Evolutionary conservation across 2,329 filamentous ascomycete species (phyloP), one percentile per base, ranked within the genome.

Genomic region (Niveomyces coronatus): DNA sequence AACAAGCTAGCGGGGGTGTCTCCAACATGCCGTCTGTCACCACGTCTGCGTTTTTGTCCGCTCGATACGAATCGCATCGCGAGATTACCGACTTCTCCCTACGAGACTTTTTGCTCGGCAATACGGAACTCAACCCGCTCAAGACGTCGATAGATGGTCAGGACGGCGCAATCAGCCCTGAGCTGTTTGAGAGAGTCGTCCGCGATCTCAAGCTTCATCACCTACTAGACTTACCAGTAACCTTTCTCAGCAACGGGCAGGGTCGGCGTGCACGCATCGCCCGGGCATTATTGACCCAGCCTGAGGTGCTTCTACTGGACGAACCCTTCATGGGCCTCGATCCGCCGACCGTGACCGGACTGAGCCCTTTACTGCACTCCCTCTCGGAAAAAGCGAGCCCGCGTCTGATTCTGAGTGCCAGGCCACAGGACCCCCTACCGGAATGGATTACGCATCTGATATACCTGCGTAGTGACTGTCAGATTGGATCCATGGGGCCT

Each of bases 261-360:
- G 89, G 84, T 6, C 70, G 89, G 45, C 69, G 91, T 39, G 84
- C 89, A 7, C 76, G 85, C 44, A 94, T 98, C 48, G 91, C 87
- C 2, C 84, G 86, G 49, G 87, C 88, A 0, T 62, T 98, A 35
- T 67, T 96, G 42, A 77, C 69, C 6, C 71, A 72, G 37, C 91
- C 91, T 0, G 83, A 93, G 57, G 71, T 94, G 9, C 55, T 98
- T 44, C 67, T 96, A 37, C 67, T 94, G 3, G 91, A 98, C 60
- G 89, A 94, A 50, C 89, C 91, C 1, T 95, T 95, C 53, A 94
- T 95, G 84, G 89, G 91, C 0, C 67, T 98, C 13, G 91, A 96
- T 57, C 91, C 89, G 11, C 80, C 79, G 5, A 93, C 87, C 0
- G 74, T 85, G 10, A 68, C 72, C 10, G 73, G 74, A 2, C 63